phyloP scores from a whole-genome alignment of 2,329 filamentous ascomycete genomes.

The Ceratocystis harringtonii region DNA sequence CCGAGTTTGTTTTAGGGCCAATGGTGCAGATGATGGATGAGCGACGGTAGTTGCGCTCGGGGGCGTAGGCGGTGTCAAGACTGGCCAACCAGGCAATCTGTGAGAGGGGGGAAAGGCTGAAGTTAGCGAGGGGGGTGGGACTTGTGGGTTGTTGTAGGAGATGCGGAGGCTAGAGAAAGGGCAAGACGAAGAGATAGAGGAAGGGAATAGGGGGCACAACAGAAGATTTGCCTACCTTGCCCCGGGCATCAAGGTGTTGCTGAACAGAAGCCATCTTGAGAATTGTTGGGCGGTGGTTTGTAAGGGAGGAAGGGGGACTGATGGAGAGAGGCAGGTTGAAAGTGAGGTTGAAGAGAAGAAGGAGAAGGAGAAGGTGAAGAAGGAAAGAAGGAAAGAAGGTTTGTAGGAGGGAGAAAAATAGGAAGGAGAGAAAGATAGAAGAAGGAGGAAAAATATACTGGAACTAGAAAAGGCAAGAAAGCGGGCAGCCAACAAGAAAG shows the following conservation, averaged over 20 bases:
- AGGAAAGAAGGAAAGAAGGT: conserved; percentile 8
- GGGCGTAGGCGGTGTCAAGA: conserved; percentile 79
- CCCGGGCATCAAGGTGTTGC: conserved; percentile 70
- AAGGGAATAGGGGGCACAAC: conserved; percentile 4
- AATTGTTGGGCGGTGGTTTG: neutral
- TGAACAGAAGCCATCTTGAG: conserved; percentile 49
- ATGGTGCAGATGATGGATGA: conserved; percentile 99
- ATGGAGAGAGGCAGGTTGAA: conserved; percentile 2
- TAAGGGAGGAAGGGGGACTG: conserved; percentile 3
- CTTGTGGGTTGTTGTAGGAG: neutral
- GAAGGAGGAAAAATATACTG: conserved; percentile 7
- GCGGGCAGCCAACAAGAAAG: conserved; percentile 2
- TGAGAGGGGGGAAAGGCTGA: neutral
- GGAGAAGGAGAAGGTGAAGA: conserved; percentile 17
- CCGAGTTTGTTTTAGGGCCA: conserved; percentile 96
- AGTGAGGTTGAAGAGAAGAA: neutral
- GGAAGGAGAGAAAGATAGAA: conserved; percentile 10
- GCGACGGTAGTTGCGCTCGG: conserved; percentile 79
- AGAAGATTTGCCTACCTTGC: conserved; percentile 27
- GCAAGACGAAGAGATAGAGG: neutral
- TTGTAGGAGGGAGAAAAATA: conserved; percentile 15
- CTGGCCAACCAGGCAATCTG: conserved; percentile 47
- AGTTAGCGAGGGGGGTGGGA: neutral
- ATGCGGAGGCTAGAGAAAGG: neutral
- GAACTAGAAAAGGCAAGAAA: conserved; percentile 11